These are phyloP conservation scores for Phytophthora crassamura DNA, from an alignment of 352 stramenopile genomes.

Conservation along the genomic window DNA sequence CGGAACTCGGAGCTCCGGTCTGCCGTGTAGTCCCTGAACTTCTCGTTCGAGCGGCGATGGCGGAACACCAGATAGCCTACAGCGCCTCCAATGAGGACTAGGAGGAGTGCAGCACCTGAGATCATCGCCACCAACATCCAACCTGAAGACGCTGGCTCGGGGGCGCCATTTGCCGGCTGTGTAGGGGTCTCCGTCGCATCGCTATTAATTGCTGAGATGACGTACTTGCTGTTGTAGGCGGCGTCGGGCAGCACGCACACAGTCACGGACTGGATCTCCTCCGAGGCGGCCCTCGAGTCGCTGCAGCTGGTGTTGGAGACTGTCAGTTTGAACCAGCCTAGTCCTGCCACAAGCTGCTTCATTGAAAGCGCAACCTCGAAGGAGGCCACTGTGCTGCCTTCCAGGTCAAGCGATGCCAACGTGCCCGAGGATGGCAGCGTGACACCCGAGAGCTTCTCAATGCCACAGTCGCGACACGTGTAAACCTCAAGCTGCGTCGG, in stretches of 20 bases:
- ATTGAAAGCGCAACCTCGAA: constrained; percentile 39
- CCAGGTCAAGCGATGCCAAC: constrained; percentile 35
- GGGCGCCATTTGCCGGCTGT: constrained; percentile 9
- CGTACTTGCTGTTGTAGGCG: constrained; percentile 42
- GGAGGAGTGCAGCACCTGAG: constrained; percentile 31
- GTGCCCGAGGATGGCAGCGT: constrained; percentile 31
- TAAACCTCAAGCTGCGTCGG: constrained; percentile 38
- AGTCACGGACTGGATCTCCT: constrained; percentile 23
- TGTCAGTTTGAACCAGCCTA: constrained; percentile 25
- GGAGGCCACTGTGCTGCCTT: constrained; percentile 32
- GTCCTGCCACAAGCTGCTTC: constrained; percentile 16
- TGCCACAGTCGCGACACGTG: constrained; percentile 36
- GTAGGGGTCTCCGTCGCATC: not conserved
- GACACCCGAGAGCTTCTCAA: constrained; percentile 39
- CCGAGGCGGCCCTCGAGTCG: constrained; percentile 29
- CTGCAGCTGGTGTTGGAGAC: constrained; percentile 35
- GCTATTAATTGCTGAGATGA: constrained; percentile 7
- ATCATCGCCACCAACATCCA: constrained; percentile 57
- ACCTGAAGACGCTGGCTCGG: constrained; percentile 14
- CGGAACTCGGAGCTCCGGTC: constrained; percentile 25
- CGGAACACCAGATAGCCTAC: constrained; percentile 42
- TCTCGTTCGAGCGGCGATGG: constrained; percentile 23
- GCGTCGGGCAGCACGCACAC: constrained; percentile 47
- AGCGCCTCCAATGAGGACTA: constrained; percentile 30
- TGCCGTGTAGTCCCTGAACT: constrained; percentile 27